Conservation (phyloP, 768 basidiomycete species). For the Lyophyllum semitale region DNA sequence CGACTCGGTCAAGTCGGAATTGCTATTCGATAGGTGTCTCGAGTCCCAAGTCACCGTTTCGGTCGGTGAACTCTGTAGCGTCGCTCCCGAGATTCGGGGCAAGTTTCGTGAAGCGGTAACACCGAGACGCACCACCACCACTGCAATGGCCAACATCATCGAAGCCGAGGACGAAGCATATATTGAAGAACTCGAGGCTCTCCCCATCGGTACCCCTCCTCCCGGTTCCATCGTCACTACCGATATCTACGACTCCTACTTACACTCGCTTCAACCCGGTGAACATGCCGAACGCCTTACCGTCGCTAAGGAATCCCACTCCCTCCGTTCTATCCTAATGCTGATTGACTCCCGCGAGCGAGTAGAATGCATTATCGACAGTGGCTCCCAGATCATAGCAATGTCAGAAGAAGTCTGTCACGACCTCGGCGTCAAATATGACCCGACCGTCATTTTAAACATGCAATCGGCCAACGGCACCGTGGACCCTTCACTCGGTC, state of each 20-base stretch:
- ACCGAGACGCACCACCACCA: neutral
- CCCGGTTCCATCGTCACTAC: neutral
- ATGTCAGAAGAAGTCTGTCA: constrained; percentile 18
- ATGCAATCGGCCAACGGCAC: constrained; percentile 26
- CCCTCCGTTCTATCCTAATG: constrained; percentile 19
- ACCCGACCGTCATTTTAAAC: constrained; percentile 17
- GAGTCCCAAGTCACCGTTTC: neutral
- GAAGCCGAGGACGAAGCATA: neutral
- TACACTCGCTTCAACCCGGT: neutral
- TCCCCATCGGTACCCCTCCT: neutral
- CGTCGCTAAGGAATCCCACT: too few species aligned
- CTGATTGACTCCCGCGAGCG: constrained; percentile 17
- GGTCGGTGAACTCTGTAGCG: neutral
- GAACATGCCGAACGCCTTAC: constrained; percentile 2
- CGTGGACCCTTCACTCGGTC: too few species aligned
- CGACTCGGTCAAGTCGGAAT: neutral
- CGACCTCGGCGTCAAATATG: constrained; percentile 13
- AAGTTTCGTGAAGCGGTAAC: too few species aligned
- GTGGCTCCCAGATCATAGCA: too few species aligned
- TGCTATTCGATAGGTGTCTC: neutral
- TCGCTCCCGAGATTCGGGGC: neutral
- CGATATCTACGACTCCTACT: neutral
- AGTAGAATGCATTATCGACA: too few species aligned
- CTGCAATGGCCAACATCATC: neutral
- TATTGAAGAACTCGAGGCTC: neutral